Evolutionary conservation across 148 eudicot species (phyloP).

Genomic region (Nepenthes gracilis): DNA sequence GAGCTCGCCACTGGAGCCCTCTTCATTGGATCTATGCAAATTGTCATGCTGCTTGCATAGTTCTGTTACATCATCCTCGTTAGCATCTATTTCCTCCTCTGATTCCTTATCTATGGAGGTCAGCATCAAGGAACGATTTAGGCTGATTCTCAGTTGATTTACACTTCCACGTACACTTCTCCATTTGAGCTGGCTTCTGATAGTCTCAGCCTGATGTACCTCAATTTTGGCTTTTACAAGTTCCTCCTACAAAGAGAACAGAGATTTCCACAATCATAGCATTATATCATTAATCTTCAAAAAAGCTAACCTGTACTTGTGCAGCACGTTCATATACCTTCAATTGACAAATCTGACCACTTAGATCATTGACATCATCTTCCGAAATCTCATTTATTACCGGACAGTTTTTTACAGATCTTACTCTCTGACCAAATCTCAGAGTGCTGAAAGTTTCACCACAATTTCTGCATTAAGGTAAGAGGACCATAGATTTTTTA

Average conservation of each 20-base stretch:
- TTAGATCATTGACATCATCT: slow-evolving; percentile 89
- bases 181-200: slow-evolving; percentile 23
- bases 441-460: slow-evolving; percentile 83
- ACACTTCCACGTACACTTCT: slow-evolving; percentile 66
- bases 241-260: slow-evolving; percentile 47
- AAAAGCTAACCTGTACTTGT: neutral
- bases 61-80: slow-evolving; percentile 60
- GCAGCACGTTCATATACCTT: slow-evolving; percentile 41
- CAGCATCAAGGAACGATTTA: slow-evolving; percentile 73
- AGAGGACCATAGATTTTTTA: neutral
- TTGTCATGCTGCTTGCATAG: slow-evolving; percentile 51
- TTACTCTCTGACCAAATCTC: slow-evolving; percentile 69
- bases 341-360: slow-evolving; percentile 83
- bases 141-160: slow-evolving; percentile 73
- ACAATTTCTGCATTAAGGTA: slow-evolving; percentile 32
- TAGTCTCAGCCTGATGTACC: slow-evolving; percentile 22
- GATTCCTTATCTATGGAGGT: slow-evolving; percentile 48
- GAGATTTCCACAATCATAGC: neutral
- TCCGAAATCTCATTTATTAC: slow-evolving; percentile 88
- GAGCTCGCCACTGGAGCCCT: slow-evolving; percentile 20
- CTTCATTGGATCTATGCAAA: slow-evolving; percentile 38
- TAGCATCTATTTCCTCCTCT: slow-evolving; percentile 32
- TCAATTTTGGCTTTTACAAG: slow-evolving; percentile 69
- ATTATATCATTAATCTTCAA: neutral
- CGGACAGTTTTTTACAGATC: slow-evolving; percentile 61